These are phyloP conservation scores for Favolaschia claudopus DNA, from an alignment of 768 basidiomycete species.

Conservation along the genomic window DNA sequence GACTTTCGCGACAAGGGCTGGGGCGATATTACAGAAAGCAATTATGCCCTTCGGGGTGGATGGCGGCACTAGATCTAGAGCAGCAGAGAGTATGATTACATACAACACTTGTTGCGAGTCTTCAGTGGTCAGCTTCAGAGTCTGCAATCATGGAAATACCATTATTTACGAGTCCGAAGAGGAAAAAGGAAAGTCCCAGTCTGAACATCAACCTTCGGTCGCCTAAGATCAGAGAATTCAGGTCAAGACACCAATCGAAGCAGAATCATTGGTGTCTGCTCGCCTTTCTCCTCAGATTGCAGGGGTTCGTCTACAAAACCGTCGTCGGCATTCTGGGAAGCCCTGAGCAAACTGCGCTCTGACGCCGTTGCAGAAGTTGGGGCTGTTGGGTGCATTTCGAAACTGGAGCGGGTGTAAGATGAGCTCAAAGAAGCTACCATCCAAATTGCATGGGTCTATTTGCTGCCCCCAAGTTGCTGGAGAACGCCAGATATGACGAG, in stretches of 20 bases:
- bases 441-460: constrained; percentile 9
- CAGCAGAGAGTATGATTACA: constrained; percentile 96
- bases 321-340: constrained; percentile 9
- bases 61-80: constrained; percentile 91
- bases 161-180: constrained; percentile 94
- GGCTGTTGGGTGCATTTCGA: constrained; percentile 22
- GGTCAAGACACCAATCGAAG: not conserved
- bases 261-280: not conserved
- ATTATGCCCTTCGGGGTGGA: constrained; percentile 95
- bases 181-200: constrained; percentile 77
- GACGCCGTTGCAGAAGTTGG: not conserved
- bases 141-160: constrained; percentile 49
- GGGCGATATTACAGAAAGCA: constrained; percentile 93
- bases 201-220: constrained; percentile 43
- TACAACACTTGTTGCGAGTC: constrained; percentile 71
- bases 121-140: not conserved
- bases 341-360: constrained; percentile 20
- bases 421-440: constrained; percentile 21
- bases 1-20: constrained; percentile 85
- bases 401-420: constrained; percentile 1
- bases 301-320: constrained; percentile 1
- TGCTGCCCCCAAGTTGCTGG: not conserved
- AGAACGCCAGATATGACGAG: not conserved
- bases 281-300: constrained; percentile 10
- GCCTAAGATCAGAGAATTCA: constrained; percentile 10